Percentiles rank a stretch among this genome's conserved stretches.
phyloP scores from a whole-genome alignment of 2,329 filamentous ascomycete species.

The Ophiostoma sp. region DNA sequence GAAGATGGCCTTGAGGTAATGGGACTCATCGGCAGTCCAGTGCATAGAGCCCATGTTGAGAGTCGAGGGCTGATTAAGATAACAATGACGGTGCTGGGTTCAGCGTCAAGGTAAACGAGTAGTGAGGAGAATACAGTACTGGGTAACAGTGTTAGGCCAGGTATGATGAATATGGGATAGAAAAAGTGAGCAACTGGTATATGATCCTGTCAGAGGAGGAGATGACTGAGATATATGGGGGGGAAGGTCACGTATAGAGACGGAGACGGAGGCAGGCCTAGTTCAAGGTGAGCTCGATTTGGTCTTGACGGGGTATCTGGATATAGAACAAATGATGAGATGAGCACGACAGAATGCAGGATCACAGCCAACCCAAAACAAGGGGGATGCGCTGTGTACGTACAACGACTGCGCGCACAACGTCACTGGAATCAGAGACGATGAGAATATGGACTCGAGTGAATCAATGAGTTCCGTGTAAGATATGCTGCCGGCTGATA shows the following conservation, averaged over 20 bases:
- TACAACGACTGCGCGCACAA: not conserved
- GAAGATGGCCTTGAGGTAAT: constrained; percentile 39
- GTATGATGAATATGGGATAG: not conserved
- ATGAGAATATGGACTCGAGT: not conserved
- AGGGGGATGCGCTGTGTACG: not conserved
- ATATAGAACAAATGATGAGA: not conserved
- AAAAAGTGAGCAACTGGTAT: not conserved
- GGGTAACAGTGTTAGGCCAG: not conserved
- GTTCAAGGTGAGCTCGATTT: not conserved
- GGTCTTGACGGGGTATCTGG: not conserved
- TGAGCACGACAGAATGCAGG: not conserved
- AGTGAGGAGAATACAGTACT: not conserved
- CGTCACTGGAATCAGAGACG: not conserved
- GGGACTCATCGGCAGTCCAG: constrained; percentile 38
- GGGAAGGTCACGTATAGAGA: no score
- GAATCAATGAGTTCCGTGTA: no score
- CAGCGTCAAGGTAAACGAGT: not conserved
- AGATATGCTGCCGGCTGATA: no score
- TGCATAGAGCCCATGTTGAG: constrained; percentile 31
- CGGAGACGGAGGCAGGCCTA: not conserved
- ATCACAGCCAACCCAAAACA: not conserved
- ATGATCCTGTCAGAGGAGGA: no score
- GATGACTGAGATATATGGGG: constrained; percentile 17
- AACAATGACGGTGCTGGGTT: no score
- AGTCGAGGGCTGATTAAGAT: not conserved